phyloP scores from a whole-genome alignment of 352 stramenopile species.

The Globisporangium polare region DNA sequence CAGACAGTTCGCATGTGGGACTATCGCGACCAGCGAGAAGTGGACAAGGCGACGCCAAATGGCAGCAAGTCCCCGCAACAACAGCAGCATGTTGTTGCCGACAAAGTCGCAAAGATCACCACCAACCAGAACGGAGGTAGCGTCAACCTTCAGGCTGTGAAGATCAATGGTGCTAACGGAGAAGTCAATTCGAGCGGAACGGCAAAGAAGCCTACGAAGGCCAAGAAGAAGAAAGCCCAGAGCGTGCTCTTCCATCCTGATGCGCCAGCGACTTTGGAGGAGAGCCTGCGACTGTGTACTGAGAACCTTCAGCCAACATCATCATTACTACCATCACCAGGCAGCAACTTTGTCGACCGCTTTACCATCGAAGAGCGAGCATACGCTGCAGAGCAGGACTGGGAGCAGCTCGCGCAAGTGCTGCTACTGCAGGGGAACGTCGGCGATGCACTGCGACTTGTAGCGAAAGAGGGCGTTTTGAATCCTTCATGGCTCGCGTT shows the following conservation, averaged over 20 bases:
- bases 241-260: conserved; percentile 25
- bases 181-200: neutral
- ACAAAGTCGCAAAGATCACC: neutral
- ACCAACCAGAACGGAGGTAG: neutral
- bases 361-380: conserved; percentile 19
- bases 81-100: neutral
- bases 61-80: neutral
- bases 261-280: conserved; percentile 8
- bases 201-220: conserved; percentile 25
- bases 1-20: conserved; percentile 68
- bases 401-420: conserved; percentile 46
- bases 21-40: conserved; percentile 25
- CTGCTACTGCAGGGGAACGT: conserved; percentile 52
- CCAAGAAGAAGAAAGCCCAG: conserved; percentile 19
- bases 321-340: neutral
- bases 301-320: neutral
- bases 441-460: conserved; percentile 47
- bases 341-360: neutral
- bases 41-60: neutral
- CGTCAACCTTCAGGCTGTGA: neutral
- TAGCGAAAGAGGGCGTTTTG: conserved; percentile 45
- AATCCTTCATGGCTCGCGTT: conserved; percentile 55
- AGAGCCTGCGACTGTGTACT: conserved; percentile 21
- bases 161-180: neutral
- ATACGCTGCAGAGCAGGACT: conserved; percentile 34